Evolutionary conservation across 2,329 filamentous ascomycete species (phyloP).

Genomic region (Proliferodiscus dingleyae): DNA sequence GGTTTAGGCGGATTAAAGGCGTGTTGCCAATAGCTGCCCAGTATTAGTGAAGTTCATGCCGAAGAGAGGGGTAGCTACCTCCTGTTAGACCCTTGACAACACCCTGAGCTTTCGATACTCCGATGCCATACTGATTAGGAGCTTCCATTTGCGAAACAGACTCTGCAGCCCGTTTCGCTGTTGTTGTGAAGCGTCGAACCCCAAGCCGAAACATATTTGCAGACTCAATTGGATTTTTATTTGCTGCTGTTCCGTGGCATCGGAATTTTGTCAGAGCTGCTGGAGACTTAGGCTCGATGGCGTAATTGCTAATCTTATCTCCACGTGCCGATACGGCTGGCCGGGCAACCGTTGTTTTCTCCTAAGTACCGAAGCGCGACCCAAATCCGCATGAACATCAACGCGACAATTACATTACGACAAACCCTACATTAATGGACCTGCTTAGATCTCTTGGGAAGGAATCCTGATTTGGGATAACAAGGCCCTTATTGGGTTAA

Average conservation of each 20-base stretch:
- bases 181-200: slow-evolving; percentile 51
- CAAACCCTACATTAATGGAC: background rate
- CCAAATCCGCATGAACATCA: background rate
- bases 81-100: slow-evolving; percentile 62
- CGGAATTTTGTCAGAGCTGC: too few species aligned
- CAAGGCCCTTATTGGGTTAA: too few species aligned
- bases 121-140: slow-evolving; percentile 51
- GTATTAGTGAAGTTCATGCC: slow-evolving; percentile 9
- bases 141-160: slow-evolving; percentile 41
- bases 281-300: background rate
- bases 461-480: background rate
- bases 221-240: background rate
- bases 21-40: slow-evolving; percentile 88
- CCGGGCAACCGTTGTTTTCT: background rate
- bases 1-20: slow-evolving; percentile 84
- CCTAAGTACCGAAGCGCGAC: slow-evolving; percentile 1
- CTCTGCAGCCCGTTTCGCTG: slow-evolving; percentile 45
- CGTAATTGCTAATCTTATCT: slow-evolving; percentile 7
- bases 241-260: too few species aligned
- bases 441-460: background rate
- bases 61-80: slow-evolving; percentile 42
- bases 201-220: slow-evolving; percentile 49
- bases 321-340: slow-evolving; percentile 1
- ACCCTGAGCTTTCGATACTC: slow-evolving; percentile 62
- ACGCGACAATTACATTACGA: background rate